These are phyloP conservation scores for Pleurotus salmoneostramineus DNA, from an alignment of 768 basidiomycete genomes.

Conservation along the genomic window DNA sequence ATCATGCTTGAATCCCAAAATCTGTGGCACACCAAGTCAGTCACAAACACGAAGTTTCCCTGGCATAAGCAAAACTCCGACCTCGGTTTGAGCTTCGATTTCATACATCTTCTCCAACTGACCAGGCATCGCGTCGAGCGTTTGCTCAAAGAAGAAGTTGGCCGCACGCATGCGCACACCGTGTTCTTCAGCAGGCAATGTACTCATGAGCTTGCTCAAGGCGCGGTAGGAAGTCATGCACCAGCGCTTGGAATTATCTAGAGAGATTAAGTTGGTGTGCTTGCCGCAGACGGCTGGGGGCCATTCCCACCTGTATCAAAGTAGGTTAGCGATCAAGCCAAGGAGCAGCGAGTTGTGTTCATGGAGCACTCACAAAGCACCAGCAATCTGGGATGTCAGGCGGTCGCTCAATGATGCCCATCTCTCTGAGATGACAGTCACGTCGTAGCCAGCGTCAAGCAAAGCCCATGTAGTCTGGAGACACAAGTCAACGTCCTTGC, in stretches of 20 bases:
- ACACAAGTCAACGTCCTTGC: no score
- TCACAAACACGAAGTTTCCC: neutral
- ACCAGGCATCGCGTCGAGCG: conserved; percentile 19
- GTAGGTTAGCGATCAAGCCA: neutral
- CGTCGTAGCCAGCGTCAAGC: conserved; percentile 29
- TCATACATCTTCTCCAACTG: conserved; percentile 28
- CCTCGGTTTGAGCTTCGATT: conserved; percentile 11
- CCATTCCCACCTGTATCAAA: conserved; percentile 27
- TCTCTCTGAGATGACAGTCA: conserved; percentile 24
- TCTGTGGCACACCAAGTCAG: conserved; percentile 3
- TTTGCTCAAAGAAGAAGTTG: conserved; percentile 29
- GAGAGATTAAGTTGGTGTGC: conserved; percentile 29
- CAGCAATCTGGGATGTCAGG: conserved; percentile 21
- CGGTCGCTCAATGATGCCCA: conserved; percentile 15
- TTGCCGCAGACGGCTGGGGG: conserved; percentile 35
- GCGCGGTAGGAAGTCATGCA: conserved; percentile 30
- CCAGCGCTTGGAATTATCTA: conserved; percentile 29
- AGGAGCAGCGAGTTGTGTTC: no score
- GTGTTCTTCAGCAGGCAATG: conserved; percentile 18
- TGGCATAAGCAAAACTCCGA: neutral
- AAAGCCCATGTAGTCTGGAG: conserved; percentile 24
- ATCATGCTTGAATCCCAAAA: conserved; percentile 21
- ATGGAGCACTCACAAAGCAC: conserved; percentile 19
- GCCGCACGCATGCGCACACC: conserved; percentile 29
- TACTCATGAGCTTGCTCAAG: conserved; percentile 19